A percentile compares a stretch with the other conserved stretches of the same genome.
Conservation (phyloP, 1,284 basidiomycete genomes). For the Fomitiporia mediterranea region DNA sequence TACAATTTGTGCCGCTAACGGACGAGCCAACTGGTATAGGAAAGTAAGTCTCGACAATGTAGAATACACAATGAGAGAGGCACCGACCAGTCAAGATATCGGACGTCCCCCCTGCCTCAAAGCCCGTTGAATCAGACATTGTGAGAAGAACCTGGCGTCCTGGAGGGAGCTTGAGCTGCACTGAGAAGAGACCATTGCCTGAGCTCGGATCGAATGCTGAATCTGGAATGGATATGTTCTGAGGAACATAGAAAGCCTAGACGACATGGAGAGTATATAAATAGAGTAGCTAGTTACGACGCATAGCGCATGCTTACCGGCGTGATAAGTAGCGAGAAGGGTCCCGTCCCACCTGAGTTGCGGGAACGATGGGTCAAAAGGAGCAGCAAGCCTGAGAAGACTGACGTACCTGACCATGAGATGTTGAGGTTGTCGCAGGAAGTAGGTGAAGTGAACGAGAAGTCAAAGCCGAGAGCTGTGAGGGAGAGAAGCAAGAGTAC, state of each 20-base stretch:
- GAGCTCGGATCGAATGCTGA: constrained; percentile 41
- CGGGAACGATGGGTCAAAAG: constrained; percentile 12
- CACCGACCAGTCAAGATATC: constrained; percentile 42
- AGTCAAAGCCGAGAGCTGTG: constrained; percentile 43
- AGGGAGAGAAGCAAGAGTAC: constrained; percentile 15
- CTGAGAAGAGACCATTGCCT: constrained; percentile 50
- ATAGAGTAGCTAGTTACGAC: constrained; percentile 3
- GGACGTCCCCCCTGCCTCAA: constrained; percentile 59
- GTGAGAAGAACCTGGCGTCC: constrained; percentile 46
- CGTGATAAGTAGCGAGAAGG: constrained; percentile 52
- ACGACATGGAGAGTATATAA: constrained; percentile 13
- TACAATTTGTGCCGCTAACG: constrained; percentile 44
- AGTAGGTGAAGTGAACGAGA: constrained; percentile 44
- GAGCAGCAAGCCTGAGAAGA: constrained; percentile 1
- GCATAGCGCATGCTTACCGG: constrained; percentile 47
- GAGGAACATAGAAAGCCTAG: constrained; percentile 49
- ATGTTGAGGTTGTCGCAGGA: constrained; percentile 57
- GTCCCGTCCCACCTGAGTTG: constrained; percentile 52
- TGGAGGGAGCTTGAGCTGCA: constrained; percentile 39
- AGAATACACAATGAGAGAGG: too few species aligned
- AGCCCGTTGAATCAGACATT: constrained; percentile 71
- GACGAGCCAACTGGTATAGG: constrained; percentile 50
- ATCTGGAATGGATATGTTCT: constrained; percentile 53
- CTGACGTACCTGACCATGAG: constrained; percentile 55
- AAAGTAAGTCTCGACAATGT: too few species aligned